Percentiles rank a stretch among this genome's conserved stretches.
These are phyloP conservation scores for Aegilops speltoides DNA, from an alignment of 176 grass and related monocot species.

Conservation along the genomic window DNA sequence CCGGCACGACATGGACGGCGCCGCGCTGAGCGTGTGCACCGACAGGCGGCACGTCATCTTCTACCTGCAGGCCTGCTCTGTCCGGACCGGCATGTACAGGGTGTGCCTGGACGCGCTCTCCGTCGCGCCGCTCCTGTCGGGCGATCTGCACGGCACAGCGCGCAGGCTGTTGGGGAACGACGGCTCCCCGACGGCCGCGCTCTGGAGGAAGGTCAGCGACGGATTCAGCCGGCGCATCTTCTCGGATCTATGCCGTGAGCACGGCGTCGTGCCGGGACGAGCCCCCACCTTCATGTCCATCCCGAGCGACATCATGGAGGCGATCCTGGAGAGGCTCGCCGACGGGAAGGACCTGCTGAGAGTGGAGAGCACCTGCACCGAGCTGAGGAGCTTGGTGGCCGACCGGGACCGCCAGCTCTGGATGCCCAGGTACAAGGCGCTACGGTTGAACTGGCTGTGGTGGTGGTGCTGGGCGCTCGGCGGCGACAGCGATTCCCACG, in stretches of 20 bases:
- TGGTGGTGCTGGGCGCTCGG: no score
- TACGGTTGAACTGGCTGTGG: no score
- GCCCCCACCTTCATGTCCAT: background rate
- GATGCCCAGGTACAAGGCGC: background rate
- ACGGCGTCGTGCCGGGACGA: background rate
- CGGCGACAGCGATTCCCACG: background rate
- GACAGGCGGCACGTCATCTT: background rate
- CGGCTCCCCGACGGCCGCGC: background rate
- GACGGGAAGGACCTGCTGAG: background rate
- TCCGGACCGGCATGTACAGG: background rate
- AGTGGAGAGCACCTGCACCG: no score
- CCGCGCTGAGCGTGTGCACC: no score
- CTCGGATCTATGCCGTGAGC: background rate
- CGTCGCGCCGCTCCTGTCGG: background rate
- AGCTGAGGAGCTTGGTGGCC: background rate
- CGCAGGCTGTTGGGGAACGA: background rate
- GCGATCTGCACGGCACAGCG: background rate
- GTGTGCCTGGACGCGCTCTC: background rate
- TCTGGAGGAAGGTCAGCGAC: background rate
- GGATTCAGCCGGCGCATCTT: background rate
- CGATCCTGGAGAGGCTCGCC: background rate
- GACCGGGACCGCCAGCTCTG: background rate
- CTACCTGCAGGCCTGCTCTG: background rate
- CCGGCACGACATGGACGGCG: no score
- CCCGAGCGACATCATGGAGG: background rate